A percentile compares a stretch with the other conserved stretches of the same genome.
Conservation (phyloP, 1,139 yeast genomes). For the Nematodospora anomalae region DNA sequence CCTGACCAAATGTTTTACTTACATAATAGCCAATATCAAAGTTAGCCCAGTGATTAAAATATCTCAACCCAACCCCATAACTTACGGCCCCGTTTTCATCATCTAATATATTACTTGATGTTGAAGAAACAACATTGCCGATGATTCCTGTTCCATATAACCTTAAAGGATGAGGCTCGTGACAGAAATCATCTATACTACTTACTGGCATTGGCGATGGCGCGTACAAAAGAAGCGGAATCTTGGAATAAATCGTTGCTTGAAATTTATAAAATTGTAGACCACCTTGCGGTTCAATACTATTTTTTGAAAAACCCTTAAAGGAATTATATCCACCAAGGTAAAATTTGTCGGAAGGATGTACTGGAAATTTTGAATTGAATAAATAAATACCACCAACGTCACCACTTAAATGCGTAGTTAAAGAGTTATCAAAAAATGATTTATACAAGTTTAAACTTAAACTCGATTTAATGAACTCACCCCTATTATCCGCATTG, state of each 20-base stretch:
- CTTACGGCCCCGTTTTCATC: conserved; percentile 30
- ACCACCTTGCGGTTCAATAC: conserved; percentile 43
- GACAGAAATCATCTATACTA: conserved; percentile 13
- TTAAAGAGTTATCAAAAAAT: conserved; percentile 34
- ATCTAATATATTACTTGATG: conserved; percentile 22
- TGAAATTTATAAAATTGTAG: conserved; percentile 38
- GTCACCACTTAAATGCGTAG: conserved; percentile 35
- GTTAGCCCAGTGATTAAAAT: conserved; percentile 46
- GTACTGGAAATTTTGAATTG: conserved; percentile 30
- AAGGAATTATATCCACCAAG: conserved; percentile 45
- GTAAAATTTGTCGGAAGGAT: conserved; percentile 49
- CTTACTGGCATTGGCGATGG: conserved; percentile 8
- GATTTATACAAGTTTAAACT: conserved; percentile 39
- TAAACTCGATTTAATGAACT: conserved; percentile 29
- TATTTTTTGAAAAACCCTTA: conserved; percentile 40
- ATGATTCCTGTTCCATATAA: conserved; percentile 37
- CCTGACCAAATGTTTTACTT: conserved; percentile 29
- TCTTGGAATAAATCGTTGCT: conserved; percentile 34
- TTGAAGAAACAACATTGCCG: conserved; percentile 31
- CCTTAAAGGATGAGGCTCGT: conserved; percentile 42
- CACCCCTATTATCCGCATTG: conserved; percentile 20
- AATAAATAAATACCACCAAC: conserved; percentile 39
- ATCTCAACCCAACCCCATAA: conserved; percentile 45
- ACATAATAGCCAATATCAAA: conserved; percentile 50
- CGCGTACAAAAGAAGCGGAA: conserved; percentile 33